phyloP scores from a whole-genome alignment of 805 yeast species.

The Cyberlindnera maritima region DNA sequence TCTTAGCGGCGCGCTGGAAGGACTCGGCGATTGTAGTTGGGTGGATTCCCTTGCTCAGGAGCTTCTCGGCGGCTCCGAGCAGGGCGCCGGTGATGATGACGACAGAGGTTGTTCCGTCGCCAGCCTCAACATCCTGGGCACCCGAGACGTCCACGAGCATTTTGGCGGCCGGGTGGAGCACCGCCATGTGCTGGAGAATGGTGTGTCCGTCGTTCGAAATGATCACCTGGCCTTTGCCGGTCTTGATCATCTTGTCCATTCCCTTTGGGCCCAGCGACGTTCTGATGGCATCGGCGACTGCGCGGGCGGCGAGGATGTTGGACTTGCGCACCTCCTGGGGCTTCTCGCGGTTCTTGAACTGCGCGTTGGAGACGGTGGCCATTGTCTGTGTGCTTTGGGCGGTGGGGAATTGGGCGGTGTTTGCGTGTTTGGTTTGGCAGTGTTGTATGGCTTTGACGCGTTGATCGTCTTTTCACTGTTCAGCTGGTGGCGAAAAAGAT shows the following conservation, averaged over 20 bases:
- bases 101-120: slow-evolving; percentile 98
- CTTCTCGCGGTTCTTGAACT: slow-evolving; percentile 92
- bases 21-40: slow-evolving; percentile 97
- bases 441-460: neutral
- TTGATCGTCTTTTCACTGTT: too few species aligned
- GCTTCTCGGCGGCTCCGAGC: slow-evolving; percentile 90
- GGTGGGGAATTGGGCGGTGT: too few species aligned
- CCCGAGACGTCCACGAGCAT: slow-evolving; percentile 97
- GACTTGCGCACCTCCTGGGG: slow-evolving; percentile 98
- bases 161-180: slow-evolving; percentile 96
- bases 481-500: neutral
- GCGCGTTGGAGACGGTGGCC: slow-evolving; percentile 57
- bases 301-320: slow-evolving; percentile 97
- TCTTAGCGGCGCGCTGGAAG: slow-evolving; percentile 81
- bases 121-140: slow-evolving; percentile 99
- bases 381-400: too few species aligned
- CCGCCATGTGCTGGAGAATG: slow-evolving; percentile 95
- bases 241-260: slow-evolving; percentile 98
- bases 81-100: slow-evolving; percentile 94
- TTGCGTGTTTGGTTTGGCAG: neutral
- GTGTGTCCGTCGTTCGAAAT: slow-evolving; percentile 99
- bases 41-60: slow-evolving; percentile 87
- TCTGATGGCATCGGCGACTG: slow-evolving; percentile 96
- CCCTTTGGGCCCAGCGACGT: slow-evolving; percentile 97
- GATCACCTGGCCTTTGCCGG: slow-evolving; percentile 87